phyloP scores from a whole-genome alignment of 2,329 filamentous ascomycete genomes.

The Madurella mycetomatis region DNA sequence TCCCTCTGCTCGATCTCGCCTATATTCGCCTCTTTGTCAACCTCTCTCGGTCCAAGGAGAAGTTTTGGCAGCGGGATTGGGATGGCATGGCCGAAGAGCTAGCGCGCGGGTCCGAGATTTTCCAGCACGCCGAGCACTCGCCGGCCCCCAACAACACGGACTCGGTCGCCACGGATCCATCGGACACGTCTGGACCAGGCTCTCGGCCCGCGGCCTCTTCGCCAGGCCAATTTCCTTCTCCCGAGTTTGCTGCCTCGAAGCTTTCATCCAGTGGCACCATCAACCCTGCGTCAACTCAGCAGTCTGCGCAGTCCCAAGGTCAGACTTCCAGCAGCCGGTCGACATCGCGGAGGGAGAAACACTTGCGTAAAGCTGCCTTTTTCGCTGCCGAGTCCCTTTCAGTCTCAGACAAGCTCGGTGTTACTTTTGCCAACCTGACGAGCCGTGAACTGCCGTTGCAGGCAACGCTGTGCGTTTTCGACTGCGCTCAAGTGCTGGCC shows the following conservation, averaged over 20 bases:
- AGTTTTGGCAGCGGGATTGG: slow-evolving; percentile 91
- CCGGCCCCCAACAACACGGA: slow-evolving; percentile 47
- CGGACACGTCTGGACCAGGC: slow-evolving; percentile 44
- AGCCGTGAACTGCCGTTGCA: slow-evolving; percentile 84
- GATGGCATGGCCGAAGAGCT: slow-evolving; percentile 87
- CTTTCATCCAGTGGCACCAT: slow-evolving; percentile 28
- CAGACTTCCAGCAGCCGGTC: slow-evolving; percentile 35
- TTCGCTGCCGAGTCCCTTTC: slow-evolving; percentile 89
- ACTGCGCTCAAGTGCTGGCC: slow-evolving; percentile 88
- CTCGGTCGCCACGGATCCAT: slow-evolving; percentile 39
- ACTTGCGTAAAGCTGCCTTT: slow-evolving; percentile 89
- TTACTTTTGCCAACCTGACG: slow-evolving; percentile 78
- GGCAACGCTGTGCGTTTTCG: slow-evolving; percentile 86
- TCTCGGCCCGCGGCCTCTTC: slow-evolving; percentile 50
- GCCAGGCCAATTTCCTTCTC: slow-evolving; percentile 46
- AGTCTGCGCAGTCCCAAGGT: slow-evolving; percentile 27
- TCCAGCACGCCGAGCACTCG: slow-evolving; percentile 65
- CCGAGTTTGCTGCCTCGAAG: slow-evolving; percentile 41
- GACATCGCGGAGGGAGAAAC: slow-evolving; percentile 73
- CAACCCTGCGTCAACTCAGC: slow-evolving; percentile 21
- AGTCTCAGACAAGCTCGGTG: slow-evolving; percentile 80
- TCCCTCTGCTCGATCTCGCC: slow-evolving; percentile 84
- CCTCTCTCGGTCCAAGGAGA: slow-evolving; percentile 85
- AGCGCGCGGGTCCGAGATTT: slow-evolving; percentile 69
- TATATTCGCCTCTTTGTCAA: slow-evolving; percentile 93